Evolutionary conservation across 345 rosid genomes (phyloP), one percentile per base, ranked within the genome.

Genomic region (Lumnitzera littorea): DNA sequence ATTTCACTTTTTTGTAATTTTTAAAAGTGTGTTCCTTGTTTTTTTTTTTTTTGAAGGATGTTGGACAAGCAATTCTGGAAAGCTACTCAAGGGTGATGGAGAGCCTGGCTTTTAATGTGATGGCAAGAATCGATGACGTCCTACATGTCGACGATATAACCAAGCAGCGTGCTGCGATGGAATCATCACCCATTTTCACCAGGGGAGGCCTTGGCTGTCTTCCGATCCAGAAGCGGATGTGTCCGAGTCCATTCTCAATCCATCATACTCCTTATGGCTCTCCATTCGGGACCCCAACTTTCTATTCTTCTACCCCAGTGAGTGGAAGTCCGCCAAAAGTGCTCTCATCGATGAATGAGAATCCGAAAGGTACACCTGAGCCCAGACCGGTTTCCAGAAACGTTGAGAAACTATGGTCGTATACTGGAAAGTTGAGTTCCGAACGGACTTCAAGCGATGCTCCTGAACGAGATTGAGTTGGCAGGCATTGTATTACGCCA

Each of bases 51-150:
- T 51, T 68, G 64, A 80, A 95, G 97, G 99, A 95, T 80, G 96
- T 95, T 54, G 99, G 99, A 52, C 96, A 91, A 63, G 85, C 97
- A 2, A 91, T 95, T 63, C 85, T 95, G 1, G 97, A 91, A 75
- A 86, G 99, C 80, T 95, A 95, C 84, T 88, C 99, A 1, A 84
- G 99, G 76, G 99, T 95, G 53, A 84, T 82, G 89, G 99, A 95
- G 83, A 88, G 99, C 81, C 67, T 91, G 80, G 99, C 99, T 53
- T 91, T 95, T 77, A 95, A 95, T 80, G 80, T 91, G 43, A 88
- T 80, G 70, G 99, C 99, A n/a, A 95, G 97, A 72, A 88, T 95
- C 62, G 97, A 95, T 3, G 99, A 91, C 58, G 95, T 95, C 61
- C 75, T 91, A n/a, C 88, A 75, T 36, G 99, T 83, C 20, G 96